Base-by-base conservation (phyloP, 805 yeast genomes). In the Metschnikowia amazonensis region DNA sequence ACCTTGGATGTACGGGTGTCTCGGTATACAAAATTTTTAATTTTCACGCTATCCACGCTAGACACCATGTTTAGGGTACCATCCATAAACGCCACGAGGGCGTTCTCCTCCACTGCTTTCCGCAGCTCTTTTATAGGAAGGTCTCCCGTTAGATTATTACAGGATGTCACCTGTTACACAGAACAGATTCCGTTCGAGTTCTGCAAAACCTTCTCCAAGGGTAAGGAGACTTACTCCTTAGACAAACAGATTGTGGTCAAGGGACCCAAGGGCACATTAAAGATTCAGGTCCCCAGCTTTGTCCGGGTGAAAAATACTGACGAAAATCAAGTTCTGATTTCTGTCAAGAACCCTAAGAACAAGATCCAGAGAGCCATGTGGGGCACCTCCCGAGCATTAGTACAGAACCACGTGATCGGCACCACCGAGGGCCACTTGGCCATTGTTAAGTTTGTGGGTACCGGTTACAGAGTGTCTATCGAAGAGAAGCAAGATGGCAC, bases 391-490 rank as follows among this genome's bases (percentile, higher is more conserved):
- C 79, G 99, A 62, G 76, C 95, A 0, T 72, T 84, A 47, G 63
- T 94, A 39, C 80, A 82, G 58, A 92, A 92, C 67, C 79, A 85
- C 55, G 75, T 92, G 24, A 72, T 79, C 30, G 99, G 99, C 43
- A 95, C 89, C 32, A 81, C 89, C 33, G 98, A 90, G 57, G 98
- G 98, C 11, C 98, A 94, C 63, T 67, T 89, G 50, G 81, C 94
- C 21, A 85, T 90, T 45, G 75, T 94, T 52, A 86, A 82, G 66
- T 84, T 94, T 55, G 95, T 89, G 14, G 99, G 99, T 53, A 92
- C 98, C 10, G 99, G 99, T 64, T 94, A 86, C 77, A 82, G 98
- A 67, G 96, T 95, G 2, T 75, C 79, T 49, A 62, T 92, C 16
- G 95, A 87, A 55, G 77, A 77, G 37, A 66, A 64, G 32, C 67